phyloP scores from a whole-genome alignment of 805 yeast species.

The Yarrowia porcina region DNA sequence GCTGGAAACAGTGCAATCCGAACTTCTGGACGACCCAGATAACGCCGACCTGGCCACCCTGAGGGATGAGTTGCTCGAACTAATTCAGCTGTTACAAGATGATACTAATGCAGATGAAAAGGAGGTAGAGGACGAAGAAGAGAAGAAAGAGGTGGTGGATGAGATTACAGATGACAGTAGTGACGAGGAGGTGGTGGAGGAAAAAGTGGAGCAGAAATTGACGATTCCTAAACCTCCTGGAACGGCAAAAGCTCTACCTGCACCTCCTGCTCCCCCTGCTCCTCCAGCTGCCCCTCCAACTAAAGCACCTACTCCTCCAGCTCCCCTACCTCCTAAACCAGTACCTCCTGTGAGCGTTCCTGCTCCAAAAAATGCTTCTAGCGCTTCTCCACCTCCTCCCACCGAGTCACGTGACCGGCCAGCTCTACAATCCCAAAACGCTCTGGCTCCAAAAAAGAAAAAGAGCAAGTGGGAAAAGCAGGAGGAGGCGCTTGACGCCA shows the following conservation, averaged over 20 bases:
- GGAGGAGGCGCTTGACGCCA: conserved; percentile 16
- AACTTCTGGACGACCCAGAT: conserved; percentile 19
- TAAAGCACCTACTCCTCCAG: not conserved
- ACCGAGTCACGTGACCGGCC: not conserved
- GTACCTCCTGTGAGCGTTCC: not conserved
- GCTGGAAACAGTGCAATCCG: conserved; percentile 21
- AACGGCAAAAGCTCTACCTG: no score
- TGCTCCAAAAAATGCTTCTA: not conserved
- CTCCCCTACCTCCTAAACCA: not conserved
- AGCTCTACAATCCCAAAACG: conserved; percentile 5
- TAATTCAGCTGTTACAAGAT: conserved; percentile 23
- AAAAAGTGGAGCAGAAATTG: not conserved
- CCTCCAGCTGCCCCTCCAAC: not conserved
- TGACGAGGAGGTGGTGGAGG: not conserved
- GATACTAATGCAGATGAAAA: conserved; percentile 17
- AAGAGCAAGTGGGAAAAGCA: conserved; percentile 24
- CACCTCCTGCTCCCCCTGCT: not conserved
- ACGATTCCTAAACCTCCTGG: not conserved
- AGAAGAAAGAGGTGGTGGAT: not conserved
- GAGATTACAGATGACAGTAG: not conserved
- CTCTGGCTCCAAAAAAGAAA: conserved; percentile 8
- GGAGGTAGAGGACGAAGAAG: not conserved
- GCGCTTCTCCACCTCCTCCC: not conserved
- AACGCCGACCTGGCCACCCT: conserved; percentile 11
- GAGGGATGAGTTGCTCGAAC: conserved; percentile 23